Conservation (phyloP, 1,284 basidiomycete species). For the Nidula niveotomentosa region DNA sequence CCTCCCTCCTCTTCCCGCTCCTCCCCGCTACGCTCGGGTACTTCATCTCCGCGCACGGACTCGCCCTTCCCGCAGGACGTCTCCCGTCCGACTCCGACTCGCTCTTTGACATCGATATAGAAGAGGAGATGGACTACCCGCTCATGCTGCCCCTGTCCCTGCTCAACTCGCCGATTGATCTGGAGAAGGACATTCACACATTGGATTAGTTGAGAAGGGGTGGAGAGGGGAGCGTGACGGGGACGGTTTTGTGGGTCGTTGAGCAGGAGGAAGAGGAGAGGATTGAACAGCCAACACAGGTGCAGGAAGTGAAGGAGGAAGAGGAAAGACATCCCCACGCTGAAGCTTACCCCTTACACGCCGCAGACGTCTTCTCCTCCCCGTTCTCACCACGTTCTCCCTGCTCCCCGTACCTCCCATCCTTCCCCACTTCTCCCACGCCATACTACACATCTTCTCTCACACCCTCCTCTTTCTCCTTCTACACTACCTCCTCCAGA, state of each 20-base stretch:
- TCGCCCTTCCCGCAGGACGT: too few species aligned
- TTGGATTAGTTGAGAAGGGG: constrained; percentile 24
- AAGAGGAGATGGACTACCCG: constrained; percentile 25
- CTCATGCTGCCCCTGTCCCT: constrained; percentile 35
- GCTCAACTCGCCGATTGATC: constrained; percentile 35
- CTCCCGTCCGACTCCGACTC: too few species aligned
- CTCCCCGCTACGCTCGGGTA: too few species aligned
- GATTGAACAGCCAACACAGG: constrained; percentile 1
- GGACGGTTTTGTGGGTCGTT: not conserved
- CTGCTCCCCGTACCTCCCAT: constrained; percentile 7
- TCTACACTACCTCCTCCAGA: too few species aligned
- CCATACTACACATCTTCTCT: constrained; percentile 1
- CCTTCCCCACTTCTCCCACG: constrained; percentile 4
- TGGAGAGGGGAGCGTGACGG: too few species aligned
- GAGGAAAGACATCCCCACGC: not conserved
- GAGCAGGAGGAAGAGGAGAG: constrained; percentile 3
- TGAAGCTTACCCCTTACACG: not conserved
- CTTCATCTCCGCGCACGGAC: too few species aligned
- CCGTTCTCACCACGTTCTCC: not conserved
- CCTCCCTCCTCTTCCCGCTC: too few species aligned
- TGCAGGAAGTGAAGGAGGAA: not conserved
- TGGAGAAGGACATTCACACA: constrained; percentile 32
- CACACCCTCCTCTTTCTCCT: constrained; percentile 6
- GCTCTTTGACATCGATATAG: constrained; percentile 24
- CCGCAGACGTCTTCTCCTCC: not conserved